Conservation (phyloP, 139 green algal genomes). For the Parachlorella kessleri region DNA sequence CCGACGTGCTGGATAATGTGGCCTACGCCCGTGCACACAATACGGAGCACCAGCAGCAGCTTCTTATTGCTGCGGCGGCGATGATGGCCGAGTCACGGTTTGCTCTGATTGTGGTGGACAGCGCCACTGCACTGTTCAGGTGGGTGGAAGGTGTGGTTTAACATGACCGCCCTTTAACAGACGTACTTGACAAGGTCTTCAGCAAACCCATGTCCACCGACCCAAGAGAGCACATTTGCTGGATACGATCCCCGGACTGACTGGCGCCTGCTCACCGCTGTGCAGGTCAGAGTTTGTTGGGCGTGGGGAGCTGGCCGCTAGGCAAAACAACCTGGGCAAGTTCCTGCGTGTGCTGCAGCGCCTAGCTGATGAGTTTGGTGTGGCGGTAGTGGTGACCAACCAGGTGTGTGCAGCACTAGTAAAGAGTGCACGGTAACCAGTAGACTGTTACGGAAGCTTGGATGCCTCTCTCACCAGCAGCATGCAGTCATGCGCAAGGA, state of each 20-base stretch:
- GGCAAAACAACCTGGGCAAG: conserved; percentile 84
- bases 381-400: conserved; percentile 97
- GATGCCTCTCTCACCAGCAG: too few relatives aligned
- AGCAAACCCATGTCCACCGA: too few relatives aligned
- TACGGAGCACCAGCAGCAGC: conserved; percentile 94
- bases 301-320: conserved; percentile 84
- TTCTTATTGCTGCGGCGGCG: conserved; percentile 86
- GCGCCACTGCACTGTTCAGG: conserved; percentile 91
- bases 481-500: too few relatives aligned
- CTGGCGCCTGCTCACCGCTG: too few relatives aligned
- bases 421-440: too few relatives aligned
- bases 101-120: conserved; percentile 95
- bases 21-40: conserved; percentile 98
- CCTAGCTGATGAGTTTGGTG: conserved; percentile 96
- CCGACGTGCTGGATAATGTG: conserved; percentile 98
- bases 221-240: too few relatives aligned
- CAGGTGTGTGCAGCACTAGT: conserved; percentile 64
- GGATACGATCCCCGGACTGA: too few relatives aligned
- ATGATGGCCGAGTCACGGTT: conserved; percentile 97
- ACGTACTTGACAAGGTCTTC: too few relatives aligned
- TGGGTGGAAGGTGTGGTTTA: too few relatives aligned
- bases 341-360: conserved; percentile 91
- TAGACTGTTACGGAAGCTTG: too few relatives aligned
- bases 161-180: too few relatives aligned
- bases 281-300: conserved; percentile 82